Percentiles rank a stretch among this genome's conserved stretches.
Conservation (phyloP, 768 basidiomycete species). For the Auriscalpium orientale region DNA sequence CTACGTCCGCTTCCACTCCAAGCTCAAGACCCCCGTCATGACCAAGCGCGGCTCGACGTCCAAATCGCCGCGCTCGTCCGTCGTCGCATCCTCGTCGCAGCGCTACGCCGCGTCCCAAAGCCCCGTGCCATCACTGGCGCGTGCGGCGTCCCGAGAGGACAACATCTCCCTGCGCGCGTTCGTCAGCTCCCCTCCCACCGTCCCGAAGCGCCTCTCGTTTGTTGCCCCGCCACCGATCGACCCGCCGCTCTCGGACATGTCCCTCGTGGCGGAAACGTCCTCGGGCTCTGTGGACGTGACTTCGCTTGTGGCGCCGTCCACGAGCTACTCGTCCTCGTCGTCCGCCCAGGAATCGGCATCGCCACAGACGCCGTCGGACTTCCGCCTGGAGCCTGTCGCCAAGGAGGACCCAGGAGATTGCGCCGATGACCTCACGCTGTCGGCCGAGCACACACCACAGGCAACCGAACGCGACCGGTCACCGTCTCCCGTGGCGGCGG, state of each 20-base stretch:
- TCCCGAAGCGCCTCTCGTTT: background rate
- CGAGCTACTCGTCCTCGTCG: slow-evolving; percentile 24
- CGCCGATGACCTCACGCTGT: background rate
- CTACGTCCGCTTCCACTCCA: slow-evolving; percentile 62
- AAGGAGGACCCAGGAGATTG: background rate
- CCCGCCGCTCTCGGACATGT: background rate
- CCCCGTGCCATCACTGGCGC: slow-evolving; percentile 12
- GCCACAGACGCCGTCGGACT: slow-evolving; percentile 18
- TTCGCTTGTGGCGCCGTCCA: slow-evolving; percentile 7
- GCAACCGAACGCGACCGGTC: background rate
- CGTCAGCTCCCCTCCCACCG: background rate
- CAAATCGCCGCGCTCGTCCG: slow-evolving; percentile 21
- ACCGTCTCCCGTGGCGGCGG: background rate
- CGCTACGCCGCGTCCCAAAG: slow-evolving; percentile 22
- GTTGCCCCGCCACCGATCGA: background rate
- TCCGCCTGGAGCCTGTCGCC: background rate
- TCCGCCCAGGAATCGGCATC: slow-evolving; percentile 19
- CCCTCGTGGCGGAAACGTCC: slow-evolving; percentile 2
- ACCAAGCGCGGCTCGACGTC: slow-evolving; percentile 52
- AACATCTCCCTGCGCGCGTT: slow-evolving; percentile 1
- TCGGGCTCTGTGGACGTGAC: slow-evolving; percentile 6
- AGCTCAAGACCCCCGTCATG: slow-evolving; percentile 75
- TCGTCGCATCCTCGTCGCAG: slow-evolving; percentile 5
- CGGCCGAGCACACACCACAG: background rate
- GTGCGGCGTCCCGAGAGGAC: slow-evolving; percentile 8